Base-by-base conservation (phyloP, 2,329 filamentous ascomycete genomes). In the Cladosporium sp. region DNA sequence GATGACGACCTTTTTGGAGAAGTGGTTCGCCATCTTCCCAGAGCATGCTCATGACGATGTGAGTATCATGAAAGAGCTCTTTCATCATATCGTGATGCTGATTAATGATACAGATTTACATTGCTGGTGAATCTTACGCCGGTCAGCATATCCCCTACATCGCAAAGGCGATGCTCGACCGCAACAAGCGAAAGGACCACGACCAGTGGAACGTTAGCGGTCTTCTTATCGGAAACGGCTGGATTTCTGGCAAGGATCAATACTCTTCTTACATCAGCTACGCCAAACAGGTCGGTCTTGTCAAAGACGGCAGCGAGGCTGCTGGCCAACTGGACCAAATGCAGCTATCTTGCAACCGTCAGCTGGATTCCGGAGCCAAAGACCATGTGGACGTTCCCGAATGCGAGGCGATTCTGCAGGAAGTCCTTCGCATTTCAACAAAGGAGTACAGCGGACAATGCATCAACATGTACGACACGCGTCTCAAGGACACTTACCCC, bases 81-180 rank as follows among this genome's bases (percentile, higher is more conserved):
- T 22, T 20, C n/a, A 29, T 7, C n/a, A 9, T 19, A 11, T 5
- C 13, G 12, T 32, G 15, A 44, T 49, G 64, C 57, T 54, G 15
- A 43, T 13, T 9, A 7, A 24, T 32, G 17, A 34, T 20, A 39
- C 63, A 97, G 91, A 73, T 99, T 17, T 99, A 96, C 69, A 79
- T 99, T 57, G 88, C 92, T 1, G 93, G 95, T 60, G 93, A 99
- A 73, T 99, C 92, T 0, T 99, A 91, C 66, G 93, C 93, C 4
- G 93, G 93, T 39, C 93, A 97, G 66, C 86, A 97, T 70, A 97
- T 99, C 55, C 93, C 93, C 1, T 96, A 99, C 68, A 93, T 99
- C 57, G 88, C 91, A n/a, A 85, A 85, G 64, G 87, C 87, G 17
- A 95, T 99, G 50, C 76, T 96, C 52, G 84, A 90, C 42, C 88